A percentile compares a stretch with the other conserved stretches of the same genome.
phyloP scores from a whole-genome alignment of 805 yeast genomes.

The Sungouiozyma intestinalis region DNA sequence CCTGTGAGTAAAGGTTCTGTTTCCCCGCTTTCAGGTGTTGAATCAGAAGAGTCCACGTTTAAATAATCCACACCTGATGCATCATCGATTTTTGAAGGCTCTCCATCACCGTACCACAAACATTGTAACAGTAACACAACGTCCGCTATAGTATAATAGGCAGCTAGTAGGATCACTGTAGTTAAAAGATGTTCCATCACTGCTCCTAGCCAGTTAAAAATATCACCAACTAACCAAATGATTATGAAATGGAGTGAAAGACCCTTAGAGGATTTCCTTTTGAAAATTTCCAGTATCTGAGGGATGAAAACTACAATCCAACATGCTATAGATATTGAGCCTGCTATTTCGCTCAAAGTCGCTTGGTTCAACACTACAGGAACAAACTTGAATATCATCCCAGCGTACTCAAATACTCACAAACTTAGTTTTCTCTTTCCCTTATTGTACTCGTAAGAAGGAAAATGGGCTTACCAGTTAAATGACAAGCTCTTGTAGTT shows the following conservation, averaged over 20 bases:
- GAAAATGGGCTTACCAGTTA: background rate
- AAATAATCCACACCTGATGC: background rate
- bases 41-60: background rate
- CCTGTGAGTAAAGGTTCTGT: conserved; percentile 4
- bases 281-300: conserved; percentile 85
- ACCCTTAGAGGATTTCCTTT: conserved; percentile 80
- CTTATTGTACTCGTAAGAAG: background rate
- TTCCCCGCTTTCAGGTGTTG: background rate
- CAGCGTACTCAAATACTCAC: background rate
- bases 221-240: conserved; percentile 88
- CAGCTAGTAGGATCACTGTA: conserved; percentile 86
- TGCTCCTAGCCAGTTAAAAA: conserved; percentile 87
- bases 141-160: conserved; percentile 89
- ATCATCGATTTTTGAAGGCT: background rate
- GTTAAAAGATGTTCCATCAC: conserved; percentile 83
- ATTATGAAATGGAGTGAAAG: conserved; percentile 76
- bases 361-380: conserved; percentile 56
- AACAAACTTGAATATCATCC: conserved; percentile 5
- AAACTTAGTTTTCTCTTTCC: background rate
- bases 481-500: background rate
- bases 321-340: conserved; percentile 91
- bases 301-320: conserved; percentile 98
- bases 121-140: conserved; percentile 76
- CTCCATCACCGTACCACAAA: conserved; percentile 39
- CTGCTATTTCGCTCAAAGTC: conserved; percentile 59